Evolutionary conservation across 2,329 filamentous ascomycete species (phyloP).

Genomic region (Verticillium alfalfae): DNA sequence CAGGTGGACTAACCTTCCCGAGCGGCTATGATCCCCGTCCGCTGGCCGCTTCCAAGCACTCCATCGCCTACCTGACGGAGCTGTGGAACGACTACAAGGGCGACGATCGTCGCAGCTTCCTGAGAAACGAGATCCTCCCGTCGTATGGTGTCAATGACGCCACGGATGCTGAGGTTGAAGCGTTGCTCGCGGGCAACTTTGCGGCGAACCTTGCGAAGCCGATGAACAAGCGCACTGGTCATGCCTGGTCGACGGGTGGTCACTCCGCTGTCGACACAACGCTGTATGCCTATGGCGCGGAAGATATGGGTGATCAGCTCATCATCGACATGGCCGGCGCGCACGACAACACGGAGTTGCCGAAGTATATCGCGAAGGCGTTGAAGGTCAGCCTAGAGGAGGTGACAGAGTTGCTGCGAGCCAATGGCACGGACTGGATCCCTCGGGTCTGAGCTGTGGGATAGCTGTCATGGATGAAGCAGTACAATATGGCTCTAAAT

Average conservation of each 20-base stretch:
- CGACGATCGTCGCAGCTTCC: slow-evolving; percentile 19
- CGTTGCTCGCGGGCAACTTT: slow-evolving; percentile 16
- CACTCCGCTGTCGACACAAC: slow-evolving; percentile 28
- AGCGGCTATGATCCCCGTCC: slow-evolving; percentile 24
- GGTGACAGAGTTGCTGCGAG: slow-evolving; percentile 15
- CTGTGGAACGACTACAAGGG: slow-evolving; percentile 19
- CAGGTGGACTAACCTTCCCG: slow-evolving; percentile 26
- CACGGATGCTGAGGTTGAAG: slow-evolving; percentile 17
- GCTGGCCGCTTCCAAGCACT: slow-evolving; percentile 16
- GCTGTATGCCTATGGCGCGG: slow-evolving; percentile 24
- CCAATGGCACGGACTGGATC: background rate
- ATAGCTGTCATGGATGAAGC: no score
- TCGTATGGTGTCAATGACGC: slow-evolving; percentile 20
- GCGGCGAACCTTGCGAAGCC: slow-evolving; percentile 16
- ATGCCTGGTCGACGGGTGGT: slow-evolving; percentile 27
- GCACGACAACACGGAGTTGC: slow-evolving; percentile 23
- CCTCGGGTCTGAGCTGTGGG: background rate
- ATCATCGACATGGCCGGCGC: slow-evolving; percentile 17
- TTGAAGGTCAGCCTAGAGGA: slow-evolving; percentile 17
- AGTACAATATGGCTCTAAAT: no score
- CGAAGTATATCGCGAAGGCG: slow-evolving; percentile 18
- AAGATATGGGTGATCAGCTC: slow-evolving; percentile 14
- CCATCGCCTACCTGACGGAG: slow-evolving; percentile 18
- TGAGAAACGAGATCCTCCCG: slow-evolving; percentile 17
- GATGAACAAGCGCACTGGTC: slow-evolving; percentile 19